Conservation (phyloP, 768 basidiomycete genomes). For the Boletus reticuloceps region DNA sequence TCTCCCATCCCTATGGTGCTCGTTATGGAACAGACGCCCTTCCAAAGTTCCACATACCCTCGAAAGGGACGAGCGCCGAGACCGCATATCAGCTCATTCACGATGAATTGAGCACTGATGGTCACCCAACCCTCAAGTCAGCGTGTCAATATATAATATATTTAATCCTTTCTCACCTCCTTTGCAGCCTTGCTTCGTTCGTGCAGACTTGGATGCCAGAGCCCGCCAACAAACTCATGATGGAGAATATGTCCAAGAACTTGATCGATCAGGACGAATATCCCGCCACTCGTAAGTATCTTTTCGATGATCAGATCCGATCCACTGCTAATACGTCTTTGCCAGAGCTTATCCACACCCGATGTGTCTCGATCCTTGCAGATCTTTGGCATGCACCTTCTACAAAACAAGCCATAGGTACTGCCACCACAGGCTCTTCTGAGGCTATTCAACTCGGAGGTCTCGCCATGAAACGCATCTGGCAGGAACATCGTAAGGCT, state of each 20-base stretch:
- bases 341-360: constrained; percentile 42
- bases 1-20: constrained; percentile 52
- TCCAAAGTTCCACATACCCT: constrained; percentile 66
- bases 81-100: constrained; percentile 55
- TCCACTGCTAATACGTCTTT: neutral
- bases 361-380: constrained; percentile 55
- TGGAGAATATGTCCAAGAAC: constrained; percentile 66
- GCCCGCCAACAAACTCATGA: constrained; percentile 51
- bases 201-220: constrained; percentile 66
- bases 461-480: constrained; percentile 66
- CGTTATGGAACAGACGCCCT: constrained; percentile 67
- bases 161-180: neutral
- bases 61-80: constrained; percentile 57
- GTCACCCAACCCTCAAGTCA: constrained; percentile 51
- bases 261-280: constrained; percentile 72
- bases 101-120: constrained; percentile 60
- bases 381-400: constrained; percentile 67
- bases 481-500: constrained; percentile 66
- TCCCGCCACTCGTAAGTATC: constrained; percentile 47
- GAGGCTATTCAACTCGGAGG: constrained; percentile 75
- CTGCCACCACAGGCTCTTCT: constrained; percentile 68
- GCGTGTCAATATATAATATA: neutral
- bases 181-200: constrained; percentile 52
- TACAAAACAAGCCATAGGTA: constrained; percentile 54
- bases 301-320: neutral